These are phyloP conservation scores for Lunasporangiospora selenospora DNA, from an alignment of 192 early-diverging fungal species.

Conservation along the genomic window DNA sequence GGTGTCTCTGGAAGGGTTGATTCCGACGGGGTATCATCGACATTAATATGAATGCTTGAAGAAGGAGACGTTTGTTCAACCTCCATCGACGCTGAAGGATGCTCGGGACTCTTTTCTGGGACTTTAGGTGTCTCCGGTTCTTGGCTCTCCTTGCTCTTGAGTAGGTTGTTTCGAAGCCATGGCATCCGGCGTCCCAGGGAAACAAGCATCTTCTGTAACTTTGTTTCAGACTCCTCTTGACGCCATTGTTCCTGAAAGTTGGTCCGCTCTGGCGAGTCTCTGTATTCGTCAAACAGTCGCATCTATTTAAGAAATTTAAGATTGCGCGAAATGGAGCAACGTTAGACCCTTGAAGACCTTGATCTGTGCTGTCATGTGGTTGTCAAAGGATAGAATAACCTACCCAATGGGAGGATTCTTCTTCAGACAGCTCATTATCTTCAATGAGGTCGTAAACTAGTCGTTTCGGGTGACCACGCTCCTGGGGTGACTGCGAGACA, in stretches of 20 bases:
- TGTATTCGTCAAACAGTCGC: slow-evolving; percentile 61
- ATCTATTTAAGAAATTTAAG: slow-evolving; percentile 36
- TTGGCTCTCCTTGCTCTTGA: slow-evolving; percentile 16
- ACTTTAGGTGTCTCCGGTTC: background rate
- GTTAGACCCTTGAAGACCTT: too few species aligned
- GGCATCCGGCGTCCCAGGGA: slow-evolving; percentile 77
- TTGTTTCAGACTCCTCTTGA: slow-evolving; percentile 70
- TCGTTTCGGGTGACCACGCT: slow-evolving; percentile 70
- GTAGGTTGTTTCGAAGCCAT: slow-evolving; percentile 59
- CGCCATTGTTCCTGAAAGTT: slow-evolving; percentile 78
- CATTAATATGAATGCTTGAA: too few species aligned
- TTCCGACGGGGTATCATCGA: too few species aligned
- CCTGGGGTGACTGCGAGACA: slow-evolving; percentile 61
- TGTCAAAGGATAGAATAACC: background rate
- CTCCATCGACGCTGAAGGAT: background rate
- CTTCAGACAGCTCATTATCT: slow-evolving; percentile 52
- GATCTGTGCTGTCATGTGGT: too few species aligned
- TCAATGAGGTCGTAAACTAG: slow-evolving; percentile 64
- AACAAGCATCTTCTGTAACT: slow-evolving; percentile 72
- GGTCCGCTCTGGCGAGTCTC: slow-evolving; percentile 61
- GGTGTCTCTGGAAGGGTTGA: too few species aligned
- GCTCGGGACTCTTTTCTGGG: background rate
- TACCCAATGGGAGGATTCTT: slow-evolving; percentile 62
- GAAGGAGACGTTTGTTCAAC: background rate
- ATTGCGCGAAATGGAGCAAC: background rate